phyloP scores from a whole-genome alignment of 176 grass and related monocot genomes.

The Thalia dealbata region DNA sequence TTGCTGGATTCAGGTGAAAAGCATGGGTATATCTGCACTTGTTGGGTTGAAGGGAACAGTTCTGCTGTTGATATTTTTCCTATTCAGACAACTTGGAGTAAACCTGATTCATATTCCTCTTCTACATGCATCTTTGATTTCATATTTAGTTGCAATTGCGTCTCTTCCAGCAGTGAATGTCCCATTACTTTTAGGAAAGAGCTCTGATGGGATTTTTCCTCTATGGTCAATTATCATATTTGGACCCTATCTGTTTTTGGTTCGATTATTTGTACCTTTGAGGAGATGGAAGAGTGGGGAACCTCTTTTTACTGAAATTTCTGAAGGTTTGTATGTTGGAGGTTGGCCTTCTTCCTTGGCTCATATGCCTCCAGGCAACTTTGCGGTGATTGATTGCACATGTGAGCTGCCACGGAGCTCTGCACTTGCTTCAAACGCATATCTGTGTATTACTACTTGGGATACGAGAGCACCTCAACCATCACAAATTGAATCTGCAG shows the following conservation, averaged over 20 bases:
- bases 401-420: conserved; percentile 61
- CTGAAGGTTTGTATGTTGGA: conserved; percentile 47
- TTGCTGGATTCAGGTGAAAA: not conserved
- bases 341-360: conserved; percentile 48
- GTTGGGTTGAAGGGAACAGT: conserved; percentile 14
- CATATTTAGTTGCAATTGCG: conserved; percentile 42
- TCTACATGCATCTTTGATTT: conserved; percentile 36
- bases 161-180: conserved; percentile 65
- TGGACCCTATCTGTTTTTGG: conserved; percentile 54
- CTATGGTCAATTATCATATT: conserved; percentile 64
- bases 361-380: conserved; percentile 56
- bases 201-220: conserved; percentile 42
- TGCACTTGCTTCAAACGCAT: conserved; percentile 43
- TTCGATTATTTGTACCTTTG: conserved; percentile 40
- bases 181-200: conserved; percentile 83
- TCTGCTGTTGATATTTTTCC: conserved; percentile 10
- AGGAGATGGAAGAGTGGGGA: conserved; percentile 77
- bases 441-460: conserved; percentile 69
- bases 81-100: not conserved
- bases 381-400: conserved; percentile 81
- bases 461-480: conserved; percentile 56
- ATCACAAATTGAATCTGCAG: conserved; percentile 60
- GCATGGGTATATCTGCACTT: conserved; percentile 14
- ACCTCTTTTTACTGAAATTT: conserved; percentile 48
- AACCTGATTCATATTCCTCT: conserved; percentile 27